Base-by-base conservation (phyloP, 2,329 filamentous ascomycete species). In the Fusarium sp. region DNA sequence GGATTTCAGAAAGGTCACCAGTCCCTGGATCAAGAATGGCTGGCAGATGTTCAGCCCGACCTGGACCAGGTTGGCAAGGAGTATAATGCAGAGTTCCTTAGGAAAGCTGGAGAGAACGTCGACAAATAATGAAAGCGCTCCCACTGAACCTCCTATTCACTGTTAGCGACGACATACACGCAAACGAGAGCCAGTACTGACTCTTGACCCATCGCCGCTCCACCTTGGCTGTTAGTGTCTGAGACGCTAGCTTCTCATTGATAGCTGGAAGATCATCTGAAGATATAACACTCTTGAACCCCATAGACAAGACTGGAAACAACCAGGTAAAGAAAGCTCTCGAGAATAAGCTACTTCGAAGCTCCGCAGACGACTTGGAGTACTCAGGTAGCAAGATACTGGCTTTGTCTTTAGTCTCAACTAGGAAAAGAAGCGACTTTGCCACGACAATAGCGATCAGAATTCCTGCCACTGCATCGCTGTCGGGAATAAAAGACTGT, bases 31-130 rank as follows among this genome's bases (percentile, higher is more conserved):
- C 6, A 54, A 15, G 30, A 54, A 37, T 8, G 50, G 50, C 9
- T 54, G 50, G 8, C 50, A 54, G 14, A 54, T 54, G 22, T 54
- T 54, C 7, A 54, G 22, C 7, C 40, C 50, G 4, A 54, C 50
- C 15, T 54, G 50, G 4, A 45, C 4, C 4, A 54, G 15, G 10
- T 20, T 54, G 13, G 50, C 15, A 9, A 54, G 4, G 3, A 54
- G 41, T 4, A 54, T 25, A 2, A 54, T 45, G 30, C 22, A 54
- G 9, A 54, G 40, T 9, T 54, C 50, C 10, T 54, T 54, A 3
- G 50, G 50, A 6, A 54, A 54, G 5, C 50, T 54, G 4, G 17
- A 27, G 14, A 46, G 40, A 13, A 54, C 22, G 35, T 54, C 50
- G 3, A 45, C 14, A 23, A 52, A 27, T 6, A 52, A 22, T 2